Evolutionary conservation across 2,329 filamentous ascomycete species (phyloP), one percentile per base, ranked within the genome.

Genomic region (Chaetomium olivaceum): DNA sequence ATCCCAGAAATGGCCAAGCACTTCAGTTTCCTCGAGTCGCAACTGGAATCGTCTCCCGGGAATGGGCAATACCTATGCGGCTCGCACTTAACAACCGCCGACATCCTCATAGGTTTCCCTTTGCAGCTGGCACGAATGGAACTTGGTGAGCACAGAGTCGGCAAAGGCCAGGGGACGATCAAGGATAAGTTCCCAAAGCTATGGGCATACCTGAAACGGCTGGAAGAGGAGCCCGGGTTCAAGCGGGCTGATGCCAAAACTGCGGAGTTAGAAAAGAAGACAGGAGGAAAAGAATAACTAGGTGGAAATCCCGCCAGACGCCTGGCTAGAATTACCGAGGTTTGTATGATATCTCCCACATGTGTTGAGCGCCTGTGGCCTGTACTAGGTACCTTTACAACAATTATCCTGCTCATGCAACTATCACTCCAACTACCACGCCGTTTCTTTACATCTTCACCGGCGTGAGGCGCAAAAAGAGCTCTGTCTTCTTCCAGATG

Each of bases 71-170:
- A 82, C 68, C 74, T 85, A 25, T 84, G 82, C 70, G 81, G 82
- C 19, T 68, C 77, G 4, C 69, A 75, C 48, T 76, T 85, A 48
- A 82, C 81, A 3, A 77, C 82, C 0, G 83, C 81, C 2, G 83
- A 85, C 65, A 81, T 85, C 60, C 74, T 85, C 46, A 73, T 85
- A 69, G 83, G 80, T 72, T 85, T 82, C 72, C 80, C 79, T 6
- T 71, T 85, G 60, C 77, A 83, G 62, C 75, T 77, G n/a, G 77
- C 76, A 19, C 76, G 78, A 67, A 71, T 75, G 14, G 73, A 74
- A 52, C 73, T 81, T 56, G 75, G 77, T 27, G 68, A 71, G 0
- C 75, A 82, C 62, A 80, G 78, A 2, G 83, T 76, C 2, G 64
- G 55, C n/a, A 63, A 63, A 12, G 62, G 39, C 16, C 25, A 64